Conservation (phyloP, 768 basidiomycete genomes). For the Termitomyces sp. region DNA sequence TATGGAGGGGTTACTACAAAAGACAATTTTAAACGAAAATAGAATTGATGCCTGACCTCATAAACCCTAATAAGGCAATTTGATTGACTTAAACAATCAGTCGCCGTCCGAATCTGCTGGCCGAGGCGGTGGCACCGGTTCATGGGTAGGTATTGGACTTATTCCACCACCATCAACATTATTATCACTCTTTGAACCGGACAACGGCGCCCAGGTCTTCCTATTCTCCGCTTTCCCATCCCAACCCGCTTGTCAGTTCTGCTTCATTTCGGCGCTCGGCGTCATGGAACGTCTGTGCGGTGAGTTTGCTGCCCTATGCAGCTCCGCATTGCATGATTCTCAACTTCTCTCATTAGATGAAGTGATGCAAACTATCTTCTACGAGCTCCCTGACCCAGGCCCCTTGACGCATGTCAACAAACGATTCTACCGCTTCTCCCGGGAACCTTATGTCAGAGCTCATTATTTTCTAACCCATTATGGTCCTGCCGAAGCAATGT, state of each 20-base stretch:
- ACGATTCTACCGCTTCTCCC: constrained; percentile 56
- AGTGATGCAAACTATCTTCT: constrained; percentile 68
- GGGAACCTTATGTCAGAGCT: constrained; percentile 71
- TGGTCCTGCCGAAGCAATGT: constrained; percentile 65
- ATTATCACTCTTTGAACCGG: background rate
- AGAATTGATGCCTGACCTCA: constrained; percentile 7
- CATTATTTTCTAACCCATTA: constrained; percentile 74
- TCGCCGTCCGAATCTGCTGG: constrained; percentile 36
- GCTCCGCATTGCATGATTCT: constrained; percentile 3
- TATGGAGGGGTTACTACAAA: constrained; percentile 42
- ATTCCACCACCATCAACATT: constrained; percentile 18
- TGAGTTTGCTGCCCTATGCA: constrained; percentile 26
- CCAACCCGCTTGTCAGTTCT: constrained; percentile 3
- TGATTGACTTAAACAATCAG: constrained; percentile 38
- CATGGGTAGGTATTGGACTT: background rate
- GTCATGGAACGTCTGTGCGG: constrained; percentile 65
- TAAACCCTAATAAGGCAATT: constrained; percentile 14
- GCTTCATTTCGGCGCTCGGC: constrained; percentile 11
- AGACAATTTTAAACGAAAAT: constrained; percentile 28
- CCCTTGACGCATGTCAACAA: constrained; percentile 51
- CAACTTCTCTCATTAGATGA: constrained; percentile 36
- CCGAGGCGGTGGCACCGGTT: constrained; percentile 10
- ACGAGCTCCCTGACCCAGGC: constrained; percentile 62
- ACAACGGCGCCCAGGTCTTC: background rate
- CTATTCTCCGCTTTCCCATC: constrained; percentile 1